These are phyloP conservation scores for Lathyrus tuberosus DNA, from an alignment of 306 rosid species.

Conservation along the genomic window DNA sequence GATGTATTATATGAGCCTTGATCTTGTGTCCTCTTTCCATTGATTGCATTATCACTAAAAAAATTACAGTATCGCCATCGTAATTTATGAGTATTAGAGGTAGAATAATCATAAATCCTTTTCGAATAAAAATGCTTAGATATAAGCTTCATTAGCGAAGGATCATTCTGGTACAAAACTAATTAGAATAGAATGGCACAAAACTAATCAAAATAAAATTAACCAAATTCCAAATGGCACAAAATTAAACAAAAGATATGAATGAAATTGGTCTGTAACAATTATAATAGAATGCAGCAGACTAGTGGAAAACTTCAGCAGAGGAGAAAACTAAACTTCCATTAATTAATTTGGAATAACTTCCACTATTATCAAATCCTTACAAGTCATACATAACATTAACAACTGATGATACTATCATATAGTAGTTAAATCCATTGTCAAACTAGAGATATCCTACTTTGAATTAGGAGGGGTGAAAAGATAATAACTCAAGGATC, in stretches of 20 bases:
- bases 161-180: conserved; percentile 55
- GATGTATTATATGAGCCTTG: conserved; percentile 44
- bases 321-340: neutral
- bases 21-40: conserved; percentile 47
- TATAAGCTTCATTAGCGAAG: conserved; percentile 52
- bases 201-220: no score
- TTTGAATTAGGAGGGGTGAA: no score
- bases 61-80: conserved; percentile 82
- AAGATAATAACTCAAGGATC: no score
- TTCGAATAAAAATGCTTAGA: conserved; percentile 74
- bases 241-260: neutral
- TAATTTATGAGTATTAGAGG: conserved; percentile 57
- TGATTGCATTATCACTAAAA: conserved; percentile 53
- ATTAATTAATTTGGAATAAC: conserved; percentile 6
- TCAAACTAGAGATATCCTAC: no score
- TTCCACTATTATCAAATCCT: conserved; percentile 1
- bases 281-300: no score
- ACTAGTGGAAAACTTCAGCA: conserved; percentile 8
- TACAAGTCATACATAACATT: neutral
- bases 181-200: no score
- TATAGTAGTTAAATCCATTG: no score
- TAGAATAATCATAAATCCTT: conserved; percentile 71
- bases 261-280: neutral
- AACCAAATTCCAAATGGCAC: neutral
- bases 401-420: no score